These are phyloP conservation scores for Botrytis paeoniae DNA, from an alignment of 2,329 filamentous ascomycete genomes.

Conservation along the genomic window DNA sequence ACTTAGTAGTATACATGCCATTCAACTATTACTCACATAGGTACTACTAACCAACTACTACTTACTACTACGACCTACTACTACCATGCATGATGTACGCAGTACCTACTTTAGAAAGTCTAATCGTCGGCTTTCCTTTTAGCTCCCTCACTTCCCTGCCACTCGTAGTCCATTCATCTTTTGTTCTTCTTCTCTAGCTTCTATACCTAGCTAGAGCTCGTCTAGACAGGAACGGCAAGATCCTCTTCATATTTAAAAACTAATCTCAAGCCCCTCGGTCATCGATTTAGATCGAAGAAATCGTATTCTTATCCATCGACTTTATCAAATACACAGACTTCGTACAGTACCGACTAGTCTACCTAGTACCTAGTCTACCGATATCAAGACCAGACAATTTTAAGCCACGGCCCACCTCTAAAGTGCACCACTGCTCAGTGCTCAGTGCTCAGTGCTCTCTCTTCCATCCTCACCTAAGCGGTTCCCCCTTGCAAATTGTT, in stretches of 20 bases:
- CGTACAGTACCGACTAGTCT: background rate
- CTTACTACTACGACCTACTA: background rate
- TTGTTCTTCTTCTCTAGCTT: constrained; percentile 5
- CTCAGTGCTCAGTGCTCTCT: background rate
- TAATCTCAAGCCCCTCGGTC: background rate
- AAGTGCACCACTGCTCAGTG: background rate
- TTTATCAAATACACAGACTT: background rate
- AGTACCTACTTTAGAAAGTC: background rate
- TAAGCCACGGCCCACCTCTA: background rate
- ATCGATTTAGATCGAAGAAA: background rate
- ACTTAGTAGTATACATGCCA: background rate
- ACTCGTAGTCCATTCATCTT: constrained; percentile 1
- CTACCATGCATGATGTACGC: background rate
- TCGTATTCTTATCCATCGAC: constrained; percentile 12
- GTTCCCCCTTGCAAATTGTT: background rate
- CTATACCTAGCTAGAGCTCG: constrained; percentile 1
- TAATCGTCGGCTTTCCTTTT: background rate
- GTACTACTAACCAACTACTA: background rate
- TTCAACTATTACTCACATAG: background rate
- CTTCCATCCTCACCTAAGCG: background rate
- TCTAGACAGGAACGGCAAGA: background rate
- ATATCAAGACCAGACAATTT: background rate
- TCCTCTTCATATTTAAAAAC: constrained; percentile 1
- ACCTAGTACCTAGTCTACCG: background rate
- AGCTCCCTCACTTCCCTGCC: background rate